Evolutionary conservation across 148 eudicot species (phyloP).

Genomic region (Pouteria glomerata): DNA sequence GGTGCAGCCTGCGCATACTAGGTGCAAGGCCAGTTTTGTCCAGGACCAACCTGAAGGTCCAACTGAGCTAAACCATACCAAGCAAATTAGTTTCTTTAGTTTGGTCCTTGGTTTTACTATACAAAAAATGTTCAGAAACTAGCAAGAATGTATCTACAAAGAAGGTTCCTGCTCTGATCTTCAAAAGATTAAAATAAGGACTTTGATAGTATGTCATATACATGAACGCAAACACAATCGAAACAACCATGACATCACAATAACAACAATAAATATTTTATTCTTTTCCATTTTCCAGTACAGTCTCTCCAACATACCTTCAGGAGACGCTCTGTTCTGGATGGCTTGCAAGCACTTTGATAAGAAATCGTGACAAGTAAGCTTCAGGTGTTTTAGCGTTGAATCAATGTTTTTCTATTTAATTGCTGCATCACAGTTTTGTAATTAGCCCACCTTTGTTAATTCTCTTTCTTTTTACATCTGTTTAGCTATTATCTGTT

Average conservation of each 20-base stretch:
- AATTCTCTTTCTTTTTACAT: background rate
- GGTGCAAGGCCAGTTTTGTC: too few relatives aligned
- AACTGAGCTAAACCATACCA: background rate
- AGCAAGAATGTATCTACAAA: background rate
- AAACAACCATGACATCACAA: background rate
- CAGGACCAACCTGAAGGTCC: background rate
- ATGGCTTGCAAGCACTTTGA: conserved; percentile 73
- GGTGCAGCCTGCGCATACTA: background rate
- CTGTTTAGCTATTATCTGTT: background rate
- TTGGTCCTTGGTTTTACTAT: background rate
- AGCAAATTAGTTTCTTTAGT: too few relatives aligned
- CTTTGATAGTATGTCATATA: background rate
- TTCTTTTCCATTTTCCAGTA: conserved; percentile 47
- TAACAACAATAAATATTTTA: conserved; percentile 5
- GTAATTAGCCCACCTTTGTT: background rate
- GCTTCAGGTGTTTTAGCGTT: conserved; percentile 8
- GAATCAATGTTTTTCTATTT: background rate
- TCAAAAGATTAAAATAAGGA: background rate
- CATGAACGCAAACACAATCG: background rate
- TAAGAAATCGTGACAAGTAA: conserved; percentile 70
- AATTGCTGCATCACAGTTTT: background rate
- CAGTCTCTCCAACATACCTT: conserved; percentile 84
- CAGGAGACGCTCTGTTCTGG: conserved; percentile 81
- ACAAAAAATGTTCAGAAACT: background rate
- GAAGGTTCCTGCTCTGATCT: background rate